A percentile compares a stretch with the other conserved stretches of the same genome.
Conservation (phyloP, 306 rosid species). For the Vigna unguiculata region DNA sequence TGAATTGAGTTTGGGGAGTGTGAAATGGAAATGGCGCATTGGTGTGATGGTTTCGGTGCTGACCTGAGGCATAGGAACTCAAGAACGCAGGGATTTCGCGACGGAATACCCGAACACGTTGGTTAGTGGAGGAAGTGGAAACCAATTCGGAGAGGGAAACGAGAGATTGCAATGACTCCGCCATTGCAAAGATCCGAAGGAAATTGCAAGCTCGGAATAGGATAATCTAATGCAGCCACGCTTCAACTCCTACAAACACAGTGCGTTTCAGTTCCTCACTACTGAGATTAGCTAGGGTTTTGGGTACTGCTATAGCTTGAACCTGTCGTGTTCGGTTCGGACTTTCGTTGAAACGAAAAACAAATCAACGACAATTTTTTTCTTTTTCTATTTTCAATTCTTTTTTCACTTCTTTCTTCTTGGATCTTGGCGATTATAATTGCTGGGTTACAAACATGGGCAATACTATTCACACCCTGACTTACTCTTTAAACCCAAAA, state of each 20-base stretch:
- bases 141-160: slow-evolving; percentile 63
- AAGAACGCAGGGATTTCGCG: slow-evolving; percentile 69
- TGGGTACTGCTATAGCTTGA: slow-evolving; percentile 36
- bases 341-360: slow-evolving; percentile 20
- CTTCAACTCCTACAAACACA: neutral
- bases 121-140: slow-evolving; percentile 70
- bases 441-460: too few species aligned
- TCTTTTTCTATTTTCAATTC: neutral
- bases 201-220: slow-evolving; percentile 25
- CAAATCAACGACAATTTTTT: neutral
- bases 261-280: slow-evolving; percentile 36
- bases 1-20: neutral
- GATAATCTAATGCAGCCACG: neutral
- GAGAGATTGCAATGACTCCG: slow-evolving; percentile 66
- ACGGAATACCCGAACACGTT: slow-evolving; percentile 75
- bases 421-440: too few species aligned
- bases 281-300: slow-evolving; percentile 46
- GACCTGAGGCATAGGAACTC: slow-evolving; percentile 61
- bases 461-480: too few species aligned
- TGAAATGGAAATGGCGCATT: neutral
- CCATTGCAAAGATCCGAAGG: slow-evolving; percentile 61
- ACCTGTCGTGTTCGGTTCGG: slow-evolving; percentile 5
- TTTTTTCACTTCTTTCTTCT: too few species aligned
- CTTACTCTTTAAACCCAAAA: too few species aligned
- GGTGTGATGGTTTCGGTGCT: slow-evolving; percentile 18